These are phyloP conservation scores for Neoboletus magnificus DNA, from an alignment of 768 basidiomycete species.

Conservation along the genomic window DNA sequence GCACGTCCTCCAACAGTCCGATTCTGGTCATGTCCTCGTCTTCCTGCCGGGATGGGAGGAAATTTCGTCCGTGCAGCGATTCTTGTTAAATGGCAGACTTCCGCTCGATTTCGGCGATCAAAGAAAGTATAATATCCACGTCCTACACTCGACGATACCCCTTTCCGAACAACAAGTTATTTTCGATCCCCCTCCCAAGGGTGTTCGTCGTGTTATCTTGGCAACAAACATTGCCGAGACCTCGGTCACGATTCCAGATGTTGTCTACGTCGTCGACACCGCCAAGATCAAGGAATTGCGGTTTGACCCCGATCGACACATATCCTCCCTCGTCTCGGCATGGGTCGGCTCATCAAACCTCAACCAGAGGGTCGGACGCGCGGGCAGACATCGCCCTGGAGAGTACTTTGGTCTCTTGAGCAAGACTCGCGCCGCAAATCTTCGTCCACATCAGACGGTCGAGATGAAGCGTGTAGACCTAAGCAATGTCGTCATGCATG, in stretches of 20 bases:
- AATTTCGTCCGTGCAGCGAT: slow-evolving; percentile 67
- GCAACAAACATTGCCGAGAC: slow-evolving; percentile 97
- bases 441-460: slow-evolving; percentile 82
- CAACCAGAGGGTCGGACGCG: slow-evolving; percentile 88
- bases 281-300: slow-evolving; percentile 85
- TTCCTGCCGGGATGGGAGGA: slow-evolving; percentile 96
- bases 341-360: slow-evolving; percentile 91
- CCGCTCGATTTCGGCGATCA: slow-evolving; percentile 60
- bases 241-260: slow-evolving; percentile 91
- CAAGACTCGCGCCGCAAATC: slow-evolving; percentile 50
- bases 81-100: slow-evolving; percentile 51
- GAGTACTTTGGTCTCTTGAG: slow-evolving; percentile 88
- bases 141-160: slow-evolving; percentile 88
- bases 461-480: slow-evolving; percentile 94
- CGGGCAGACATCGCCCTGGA: slow-evolving; percentile 86
- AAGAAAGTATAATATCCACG: slow-evolving; percentile 62
- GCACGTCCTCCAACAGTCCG: slow-evolving; percentile 67
- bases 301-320: slow-evolving; percentile 85
- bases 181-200: slow-evolving; percentile 75
- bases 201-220: slow-evolving; percentile 84
- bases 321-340: slow-evolving; percentile 84
- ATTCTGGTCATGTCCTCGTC: slow-evolving; percentile 84
- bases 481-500: slow-evolving; percentile 93
- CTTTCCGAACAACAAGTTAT: slow-evolving; percentile 85
- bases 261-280: slow-evolving; percentile 90